Evolutionary conservation across 306 rosid genomes (phyloP), one percentile per base, ranked within the genome.

Genomic region (Gastrolobium bilobum): DNA sequence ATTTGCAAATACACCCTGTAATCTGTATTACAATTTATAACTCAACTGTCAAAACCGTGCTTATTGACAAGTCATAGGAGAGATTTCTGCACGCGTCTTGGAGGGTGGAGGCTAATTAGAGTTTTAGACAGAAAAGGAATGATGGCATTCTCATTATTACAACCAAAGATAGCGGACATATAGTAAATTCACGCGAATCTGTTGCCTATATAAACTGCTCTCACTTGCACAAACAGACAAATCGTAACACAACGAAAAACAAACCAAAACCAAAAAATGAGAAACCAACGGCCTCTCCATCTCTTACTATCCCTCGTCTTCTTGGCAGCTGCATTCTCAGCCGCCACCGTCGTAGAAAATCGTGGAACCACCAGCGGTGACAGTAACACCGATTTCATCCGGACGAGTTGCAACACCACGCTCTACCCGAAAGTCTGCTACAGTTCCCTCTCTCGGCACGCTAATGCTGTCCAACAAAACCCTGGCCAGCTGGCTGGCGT

Each of bases 361-460:
- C 8, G 20, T 5, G 35, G 35, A 4, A 11, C 63, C 38, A 14
- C 34, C 7, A 13, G 29, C 0, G 6, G 8, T 4, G 13, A 48
- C 68, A 34, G 77, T 8, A 71, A 59, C 75, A 1, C 85, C 3
- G 93, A 89, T 5, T 96, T 87, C 88, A 93, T 96, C 92, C 98
- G 98, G n/a, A 58, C 82, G 0, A 91, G 90, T 77, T 96, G 99
- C 89, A 79, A 39, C 81, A 39, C 84, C 8, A 96, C 99, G 1
- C 93, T 96, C 10, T 96, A 96, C 82, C 99, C 98, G 0, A 92
- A 90, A 72, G 58, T 96, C 74, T 96, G 99, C 93, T 96, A 71
- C 94, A 14, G 67, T 71, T 88, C 98, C 13, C 97, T 96, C 59
- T 85, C 92, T 33, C 97, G 90, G 85, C 93, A 90, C 87, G 90